Base-by-base conservation (phyloP, 2,329 filamentous ascomycete genomes). In the Bipolaris zeicola region DNA sequence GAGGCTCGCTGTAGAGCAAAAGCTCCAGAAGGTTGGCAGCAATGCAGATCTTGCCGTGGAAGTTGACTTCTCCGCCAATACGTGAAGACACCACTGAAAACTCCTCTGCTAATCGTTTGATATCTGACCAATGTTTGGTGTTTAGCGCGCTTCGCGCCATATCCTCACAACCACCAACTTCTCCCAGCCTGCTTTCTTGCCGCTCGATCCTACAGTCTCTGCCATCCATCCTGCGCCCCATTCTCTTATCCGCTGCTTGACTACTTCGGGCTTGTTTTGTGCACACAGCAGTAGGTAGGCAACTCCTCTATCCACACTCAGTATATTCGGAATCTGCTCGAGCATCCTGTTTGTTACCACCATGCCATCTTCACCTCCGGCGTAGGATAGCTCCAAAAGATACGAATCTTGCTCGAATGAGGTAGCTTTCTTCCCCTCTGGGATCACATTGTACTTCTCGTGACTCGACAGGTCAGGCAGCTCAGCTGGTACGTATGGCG, bases 101-200 rank as follows among this genome's bases (percentile, higher is more conserved):
- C 22, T 11, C 11, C 6, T 37, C 22, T 16, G 24, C 10, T 22
- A 10, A 6, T n/a, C 10, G 13, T 31, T 50, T 39, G 14, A 20
- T 11, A 38, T 28, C 11, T 11, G 28, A 6, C 3, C 14, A 26
- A 24, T 13, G 1, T 20, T 36, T 24, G 14, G 6, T 14, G 6
- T 36, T 65, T 56, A 61, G 6, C 36, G 48, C 33, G 13, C 43
- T 20, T 50, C 57, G 51, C 86, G 85, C 90, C 91, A 96, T 72
- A 96, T 90, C 72, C 93, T 86, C 66, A 98, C 80, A 67, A 99
- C 89, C 71, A 92, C 89, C 76, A 99, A 80, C 79, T 90, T 96
- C 80, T 99, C 95, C 93, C 94, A 96, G 0, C 95, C 95, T 28
- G 90, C 94, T 75, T 89, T 87, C 80, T 89, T 92, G 46, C 94